Conservation (phyloP, 805 yeast species). For the Ogataea pini region DNA sequence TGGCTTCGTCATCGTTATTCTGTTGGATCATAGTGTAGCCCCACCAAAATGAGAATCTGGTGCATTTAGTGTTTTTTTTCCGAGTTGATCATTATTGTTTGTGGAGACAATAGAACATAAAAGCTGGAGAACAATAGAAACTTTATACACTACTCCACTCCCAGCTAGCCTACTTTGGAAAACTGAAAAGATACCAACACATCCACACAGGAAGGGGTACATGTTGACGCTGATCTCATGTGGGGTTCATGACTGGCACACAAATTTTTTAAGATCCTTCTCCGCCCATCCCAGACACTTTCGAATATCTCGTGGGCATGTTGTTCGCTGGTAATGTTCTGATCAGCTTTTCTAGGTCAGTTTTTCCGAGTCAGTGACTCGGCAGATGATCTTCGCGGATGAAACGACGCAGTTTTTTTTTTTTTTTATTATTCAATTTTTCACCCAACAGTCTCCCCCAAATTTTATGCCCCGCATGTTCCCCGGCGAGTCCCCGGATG, state of each 20-base stretch:
- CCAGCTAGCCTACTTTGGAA: neutral
- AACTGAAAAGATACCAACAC: neutral
- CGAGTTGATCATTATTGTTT: conserved; percentile 3
- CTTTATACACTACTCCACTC: neutral
- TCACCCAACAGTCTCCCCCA: too few relatives aligned
- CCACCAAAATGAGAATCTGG: neutral
- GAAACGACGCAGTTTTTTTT: neutral
- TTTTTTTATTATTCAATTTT: too few relatives aligned
- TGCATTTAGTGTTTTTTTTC: conserved; percentile 4
- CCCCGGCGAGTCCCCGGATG: neutral
- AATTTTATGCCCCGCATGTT: neutral
- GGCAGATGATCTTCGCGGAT: neutral
- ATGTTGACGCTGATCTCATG: too few relatives aligned
- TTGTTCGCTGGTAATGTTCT: too few relatives aligned
- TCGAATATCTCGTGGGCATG: too few relatives aligned
- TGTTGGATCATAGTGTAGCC: neutral
- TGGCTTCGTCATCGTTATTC: neutral
- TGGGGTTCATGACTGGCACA: too few relatives aligned
- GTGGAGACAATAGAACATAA: neutral
- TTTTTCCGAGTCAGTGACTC: too few relatives aligned
- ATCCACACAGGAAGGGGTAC: too few relatives aligned
- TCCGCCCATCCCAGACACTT: too few relatives aligned
- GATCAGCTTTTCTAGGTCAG: too few relatives aligned
- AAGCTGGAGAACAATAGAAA: conserved; percentile 3
- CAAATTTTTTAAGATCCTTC: too few relatives aligned